phyloP scores from a whole-genome alignment of 139 green algal genomes.

The Yamagishiella unicocca region DNA sequence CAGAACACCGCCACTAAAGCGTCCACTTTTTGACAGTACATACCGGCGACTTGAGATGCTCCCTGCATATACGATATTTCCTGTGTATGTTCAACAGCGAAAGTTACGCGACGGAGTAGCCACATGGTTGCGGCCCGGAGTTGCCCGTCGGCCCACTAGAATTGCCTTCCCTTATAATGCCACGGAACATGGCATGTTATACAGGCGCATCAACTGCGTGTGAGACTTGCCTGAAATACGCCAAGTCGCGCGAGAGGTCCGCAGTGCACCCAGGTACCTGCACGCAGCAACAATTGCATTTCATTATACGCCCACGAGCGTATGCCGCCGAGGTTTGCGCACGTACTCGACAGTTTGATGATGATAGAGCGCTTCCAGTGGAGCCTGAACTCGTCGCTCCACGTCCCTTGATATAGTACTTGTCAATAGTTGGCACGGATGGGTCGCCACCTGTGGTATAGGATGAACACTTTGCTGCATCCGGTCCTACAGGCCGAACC shows the following conservation, averaged over 20 bases:
- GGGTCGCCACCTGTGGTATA: not conserved
- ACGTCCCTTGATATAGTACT: slow-evolving; percentile 38
- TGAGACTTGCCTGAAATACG: slow-evolving; percentile 35
- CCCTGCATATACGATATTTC: slow-evolving; percentile 39
- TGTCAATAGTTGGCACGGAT: slow-evolving; percentile 5
- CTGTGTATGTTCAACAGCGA: slow-evolving; percentile 2
- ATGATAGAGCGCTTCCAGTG: not conserved
- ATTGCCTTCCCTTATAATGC: no score
- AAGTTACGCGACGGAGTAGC: not conserved
- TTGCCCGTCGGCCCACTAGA: no score
- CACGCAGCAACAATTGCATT: no score
- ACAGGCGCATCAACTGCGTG: no score
- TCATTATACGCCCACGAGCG: no score
- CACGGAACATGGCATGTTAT: no score
- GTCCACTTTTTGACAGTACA: no score
- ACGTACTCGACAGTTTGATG: slow-evolving; percentile 2
- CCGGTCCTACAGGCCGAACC: not conserved
- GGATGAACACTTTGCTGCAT: not conserved
- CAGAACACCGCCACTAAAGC: no score
- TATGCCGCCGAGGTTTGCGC: no score
- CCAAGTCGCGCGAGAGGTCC: slow-evolving; percentile 18
- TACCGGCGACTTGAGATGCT: slow-evolving; percentile 39
- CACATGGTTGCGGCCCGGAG: not conserved
- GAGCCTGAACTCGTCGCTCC: not conserved
- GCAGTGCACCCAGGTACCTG: slow-evolving; percentile 26